Evolutionary conservation across 352 stramenopile genomes (phyloP).

Genomic region (Globisporangium uncinulatum): DNA sequence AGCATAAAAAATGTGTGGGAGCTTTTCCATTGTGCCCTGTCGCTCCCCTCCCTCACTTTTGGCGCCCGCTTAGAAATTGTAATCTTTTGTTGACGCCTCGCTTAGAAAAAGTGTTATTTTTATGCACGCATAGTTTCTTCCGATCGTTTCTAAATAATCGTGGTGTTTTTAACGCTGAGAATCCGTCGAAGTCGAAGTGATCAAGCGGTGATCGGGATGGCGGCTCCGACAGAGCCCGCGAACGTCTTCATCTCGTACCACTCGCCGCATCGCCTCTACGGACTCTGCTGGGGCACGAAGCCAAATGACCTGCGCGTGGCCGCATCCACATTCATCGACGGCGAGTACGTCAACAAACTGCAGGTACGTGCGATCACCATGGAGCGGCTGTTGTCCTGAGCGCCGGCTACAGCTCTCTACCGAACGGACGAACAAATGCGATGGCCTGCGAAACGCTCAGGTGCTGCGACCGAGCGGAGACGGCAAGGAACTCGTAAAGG

Average conservation of each 20-base stretch:
- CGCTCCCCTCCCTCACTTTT: too few species aligned
- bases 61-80: neutral
- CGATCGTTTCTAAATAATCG: too few species aligned
- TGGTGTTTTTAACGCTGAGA: too few species aligned
- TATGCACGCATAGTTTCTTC: neutral
- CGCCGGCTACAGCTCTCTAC: neutral
- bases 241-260: slow-evolving; percentile 69
- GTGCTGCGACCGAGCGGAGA: slow-evolving; percentile 55
- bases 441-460: slow-evolving; percentile 16
- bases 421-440: neutral
- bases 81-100: neutral
- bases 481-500: slow-evolving; percentile 48
- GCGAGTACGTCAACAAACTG: slow-evolving; percentile 87
- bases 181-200: neutral
- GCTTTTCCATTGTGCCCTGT: too few species aligned
- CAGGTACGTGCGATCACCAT: slow-evolving; percentile 33
- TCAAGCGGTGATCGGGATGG: too few species aligned
- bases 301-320: slow-evolving; percentile 57
- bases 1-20: too few species aligned
- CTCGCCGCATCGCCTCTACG: slow-evolving; percentile 61
- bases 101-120: neutral
- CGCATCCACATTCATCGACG: slow-evolving; percentile 71
- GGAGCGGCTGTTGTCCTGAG: too few species aligned
- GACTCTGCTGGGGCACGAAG: slow-evolving; percentile 69
- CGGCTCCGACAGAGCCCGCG: slow-evolving; percentile 4